A percentile compares a stretch with the other conserved stretches of the same genome.
Evolutionary conservation across 2,329 filamentous ascomycete genomes (phyloP).

Genomic region (Fusarium heterosporum): DNA sequence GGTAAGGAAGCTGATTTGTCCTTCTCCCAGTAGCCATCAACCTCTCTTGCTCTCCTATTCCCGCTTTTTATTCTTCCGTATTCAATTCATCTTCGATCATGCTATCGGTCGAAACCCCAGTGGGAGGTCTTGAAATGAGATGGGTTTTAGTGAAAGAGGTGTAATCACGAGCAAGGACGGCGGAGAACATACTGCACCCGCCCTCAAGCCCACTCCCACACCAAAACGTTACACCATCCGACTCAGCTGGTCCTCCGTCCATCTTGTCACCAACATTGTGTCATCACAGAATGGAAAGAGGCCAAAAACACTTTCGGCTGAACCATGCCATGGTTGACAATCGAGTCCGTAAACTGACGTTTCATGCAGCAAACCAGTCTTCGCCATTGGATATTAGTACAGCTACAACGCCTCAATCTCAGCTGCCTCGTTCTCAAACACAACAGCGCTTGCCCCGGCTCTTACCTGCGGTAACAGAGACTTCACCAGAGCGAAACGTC

Average conservation of each 20-base stretch:
- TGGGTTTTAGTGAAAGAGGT: constrained; percentile 37
- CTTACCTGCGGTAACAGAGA: constrained; percentile 23
- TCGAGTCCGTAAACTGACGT: constrained; percentile 48
- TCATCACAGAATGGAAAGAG: constrained; percentile 26
- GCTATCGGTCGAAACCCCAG: constrained; percentile 22
- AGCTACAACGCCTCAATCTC: constrained; percentile 23
- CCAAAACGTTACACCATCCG: constrained; percentile 31
- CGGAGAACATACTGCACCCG: constrained; percentile 43
- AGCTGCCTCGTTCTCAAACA: constrained; percentile 16
- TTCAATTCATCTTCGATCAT: constrained; percentile 6
- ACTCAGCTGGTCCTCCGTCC: constrained; percentile 30
- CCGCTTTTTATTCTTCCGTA: not conserved
- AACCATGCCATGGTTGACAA: constrained; percentile 45
- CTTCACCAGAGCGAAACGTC: constrained; percentile 8
- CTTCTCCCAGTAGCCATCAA: constrained; percentile 9
- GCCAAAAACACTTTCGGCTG: constrained; percentile 24
- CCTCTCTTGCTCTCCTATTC: constrained; percentile 3
- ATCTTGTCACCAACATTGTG: constrained; percentile 31
- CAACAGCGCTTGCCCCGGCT: constrained; percentile 31
- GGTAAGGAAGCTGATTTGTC: constrained; percentile 41
- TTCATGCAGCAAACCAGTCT: constrained; percentile 43
- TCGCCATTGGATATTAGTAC: constrained; percentile 35
- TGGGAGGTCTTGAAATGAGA: constrained; percentile 38
- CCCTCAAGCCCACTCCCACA: constrained; percentile 38
- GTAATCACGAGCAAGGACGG: constrained; percentile 32